Base-by-base conservation (phyloP, 345 rosid genomes). In the Physaria fendleri region DNA sequence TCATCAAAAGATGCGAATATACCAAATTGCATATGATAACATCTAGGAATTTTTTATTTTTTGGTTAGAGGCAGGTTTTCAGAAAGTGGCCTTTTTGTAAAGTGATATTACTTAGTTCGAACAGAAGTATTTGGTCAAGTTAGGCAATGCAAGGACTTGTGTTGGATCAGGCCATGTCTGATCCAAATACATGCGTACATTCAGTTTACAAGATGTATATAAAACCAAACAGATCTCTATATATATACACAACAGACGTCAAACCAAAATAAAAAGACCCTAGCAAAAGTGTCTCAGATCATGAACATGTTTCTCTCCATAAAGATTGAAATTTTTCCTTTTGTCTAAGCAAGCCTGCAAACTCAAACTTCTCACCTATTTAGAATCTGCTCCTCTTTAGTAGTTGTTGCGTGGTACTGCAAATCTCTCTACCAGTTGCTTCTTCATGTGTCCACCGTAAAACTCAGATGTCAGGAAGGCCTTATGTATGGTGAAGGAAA, bases 81-180 rank as follows among this genome's bases (percentile, higher is more conserved):
- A n/a, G n/a, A n/a, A n/a, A n/a, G n/a, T n/a, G n/a, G n/a, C n/a
- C n/a, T n/a, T n/a, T n/a, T n/a, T n/a, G n/a, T n/a, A n/a, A n/a
- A n/a, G n/a, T n/a, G n/a, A n/a, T n/a, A n/a, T n/a, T n/a, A n/a
- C n/a, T n/a, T n/a, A n/a, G n/a, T n/a, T n/a, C n/a, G n/a, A 59
- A 85, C 87, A 67, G 88, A 84, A 28, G 78, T 80, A 4, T 58
- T 77, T 0, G 84, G 83, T 62, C 74, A 82, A 84, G 65, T 80
- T 86, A 17, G 90, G 95, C 52, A 90, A 75, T 43, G 95, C 88
- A 32, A 89, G 89, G 87, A 89, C n/a, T 79, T 27, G 18, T 40
- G 34, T n/a, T 16, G 25, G 22, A 23, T 23, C 42, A n/a, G n/a
- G n/a, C n/a, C n/a, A n/a, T n/a, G n/a, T n/a, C n/a, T n/a, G n/a